Evolutionary conservation across 1,284 basidiomycete species (phyloP).

Genomic region (Ganoderma resinaceum): DNA sequence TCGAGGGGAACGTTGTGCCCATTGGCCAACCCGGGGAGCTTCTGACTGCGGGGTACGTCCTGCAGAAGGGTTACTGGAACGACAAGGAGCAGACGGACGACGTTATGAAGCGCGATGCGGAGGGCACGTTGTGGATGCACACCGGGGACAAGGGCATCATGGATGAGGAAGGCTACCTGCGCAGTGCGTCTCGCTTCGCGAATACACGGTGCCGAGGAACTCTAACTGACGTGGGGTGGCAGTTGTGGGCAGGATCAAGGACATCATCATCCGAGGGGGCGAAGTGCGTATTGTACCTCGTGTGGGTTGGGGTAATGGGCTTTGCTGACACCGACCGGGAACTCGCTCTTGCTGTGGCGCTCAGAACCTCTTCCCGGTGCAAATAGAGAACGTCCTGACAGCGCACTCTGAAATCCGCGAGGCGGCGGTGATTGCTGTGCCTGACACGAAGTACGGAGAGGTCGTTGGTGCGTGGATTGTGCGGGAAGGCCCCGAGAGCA

Average conservation of each 20-base stretch:
- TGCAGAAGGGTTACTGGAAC: slow-evolving; percentile 88
- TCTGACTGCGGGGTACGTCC: slow-evolving; percentile 74
- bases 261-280: slow-evolving; percentile 89
- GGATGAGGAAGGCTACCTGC: slow-evolving; percentile 84
- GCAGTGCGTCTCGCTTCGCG: slow-evolving; percentile 49
- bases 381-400: slow-evolving; percentile 83
- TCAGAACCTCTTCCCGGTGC: slow-evolving; percentile 85
- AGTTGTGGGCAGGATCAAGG: slow-evolving; percentile 86
- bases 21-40: slow-evolving; percentile 77
- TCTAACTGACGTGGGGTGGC: not conserved
- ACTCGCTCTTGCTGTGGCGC: not conserved
- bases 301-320: not conserved
- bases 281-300: slow-evolving; percentile 54
- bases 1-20: slow-evolving; percentile 67
- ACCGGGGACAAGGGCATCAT: slow-evolving; percentile 86
- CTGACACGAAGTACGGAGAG: slow-evolving; percentile 75
- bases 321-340: not conserved
- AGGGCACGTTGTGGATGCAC: slow-evolving; percentile 80
- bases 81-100: slow-evolving; percentile 73
- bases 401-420: slow-evolving; percentile 70
- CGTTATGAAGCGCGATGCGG: slow-evolving; percentile 64
- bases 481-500: slow-evolving; percentile 46
- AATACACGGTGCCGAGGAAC: not conserved
- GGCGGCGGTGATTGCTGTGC: slow-evolving; percentile 79
- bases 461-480: slow-evolving; percentile 83